Percentiles rank a stretch among this genome's conserved stretches.
Conservation (phyloP, 2,329 filamentous ascomycete species). For the Curvularia eragrostidis region DNA sequence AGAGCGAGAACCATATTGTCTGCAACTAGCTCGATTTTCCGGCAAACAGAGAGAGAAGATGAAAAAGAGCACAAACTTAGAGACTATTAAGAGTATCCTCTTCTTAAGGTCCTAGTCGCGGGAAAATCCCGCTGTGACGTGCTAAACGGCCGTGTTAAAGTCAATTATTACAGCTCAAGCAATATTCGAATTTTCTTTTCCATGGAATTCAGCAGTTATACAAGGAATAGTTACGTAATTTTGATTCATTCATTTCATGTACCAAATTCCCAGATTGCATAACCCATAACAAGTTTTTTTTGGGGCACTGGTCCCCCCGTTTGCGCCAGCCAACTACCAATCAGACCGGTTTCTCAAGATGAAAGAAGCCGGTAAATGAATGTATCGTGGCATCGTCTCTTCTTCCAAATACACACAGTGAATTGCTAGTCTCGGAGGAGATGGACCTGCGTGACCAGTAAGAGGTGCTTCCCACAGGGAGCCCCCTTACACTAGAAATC, state of each 20-base stretch:
- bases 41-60: background rate
- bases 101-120: background rate
- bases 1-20: background rate
- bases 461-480: background rate
- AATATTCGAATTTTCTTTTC: background rate
- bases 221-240: background rate
- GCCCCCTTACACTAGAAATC: constrained; percentile 2
- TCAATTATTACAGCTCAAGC: background rate
- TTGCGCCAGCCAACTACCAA: constrained; percentile 7
- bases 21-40: background rate
- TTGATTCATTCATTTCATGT: constrained; percentile 10
- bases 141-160: background rate
- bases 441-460: background rate
- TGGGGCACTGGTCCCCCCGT: constrained; percentile 6
- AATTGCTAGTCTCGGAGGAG: background rate
- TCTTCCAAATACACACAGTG: background rate
- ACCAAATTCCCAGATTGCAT: constrained; percentile 3
- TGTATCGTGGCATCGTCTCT: constrained; percentile 12
- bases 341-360: constrained; percentile 1
- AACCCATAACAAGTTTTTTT: constrained; percentile 15
- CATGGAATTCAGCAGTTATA: background rate
- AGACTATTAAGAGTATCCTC: background rate
- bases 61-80: background rate
- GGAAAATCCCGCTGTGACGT: background rate
- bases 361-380: constrained; percentile 1